A percentile compares a stretch with the other conserved stretches of the same genome.
phyloP scores from a whole-genome alignment of 768 basidiomycete genomes.

The Boletus vermiculosoides region DNA sequence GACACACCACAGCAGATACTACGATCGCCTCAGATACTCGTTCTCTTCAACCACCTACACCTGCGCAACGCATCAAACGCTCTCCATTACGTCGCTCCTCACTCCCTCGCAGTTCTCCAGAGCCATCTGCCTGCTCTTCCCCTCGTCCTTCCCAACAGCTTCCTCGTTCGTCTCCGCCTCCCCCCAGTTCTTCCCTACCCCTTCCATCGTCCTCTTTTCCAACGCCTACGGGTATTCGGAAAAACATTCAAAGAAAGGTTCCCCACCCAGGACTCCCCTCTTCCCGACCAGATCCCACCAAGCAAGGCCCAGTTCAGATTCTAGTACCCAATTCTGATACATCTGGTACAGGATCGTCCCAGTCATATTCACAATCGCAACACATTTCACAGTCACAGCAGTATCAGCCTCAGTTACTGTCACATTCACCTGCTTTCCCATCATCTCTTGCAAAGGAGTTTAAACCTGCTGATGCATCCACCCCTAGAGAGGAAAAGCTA shows the following conservation, averaged over 20 bases:
- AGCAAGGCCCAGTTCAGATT: slow-evolving; percentile 41
- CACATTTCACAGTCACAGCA: slow-evolving; percentile 32
- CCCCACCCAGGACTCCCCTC: slow-evolving; percentile 40
- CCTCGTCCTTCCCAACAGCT: slow-evolving; percentile 4
- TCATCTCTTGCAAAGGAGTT: slow-evolving; percentile 25
- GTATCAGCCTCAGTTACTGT: slow-evolving; percentile 14
- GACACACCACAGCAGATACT: slow-evolving; percentile 3
- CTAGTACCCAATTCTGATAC: slow-evolving; percentile 58
- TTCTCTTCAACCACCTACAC: slow-evolving; percentile 29
- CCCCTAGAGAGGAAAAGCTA: slow-evolving; percentile 7
- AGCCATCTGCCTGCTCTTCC: not conserved
- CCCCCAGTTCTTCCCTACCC: slow-evolving; percentile 13
- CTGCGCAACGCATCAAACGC: slow-evolving; percentile 24
- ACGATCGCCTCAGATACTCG: slow-evolving; percentile 3
- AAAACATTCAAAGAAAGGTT: slow-evolving; percentile 43
- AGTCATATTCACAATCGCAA: slow-evolving; percentile 30
- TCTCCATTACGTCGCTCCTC: slow-evolving; percentile 5
- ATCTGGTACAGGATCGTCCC: slow-evolving; percentile 40
- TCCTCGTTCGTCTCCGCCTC: slow-evolving; percentile 13
- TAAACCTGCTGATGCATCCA: slow-evolving; percentile 21
- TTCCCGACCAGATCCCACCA: slow-evolving; percentile 30
- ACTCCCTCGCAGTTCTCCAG: slow-evolving; percentile 11
- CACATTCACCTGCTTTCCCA: slow-evolving; percentile 10
- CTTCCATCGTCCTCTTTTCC: slow-evolving; percentile 7
- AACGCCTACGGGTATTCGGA: slow-evolving; percentile 16